Conservation (phyloP, 176 grass and related monocot genomes). For the Eragrostis curvula region DNA sequence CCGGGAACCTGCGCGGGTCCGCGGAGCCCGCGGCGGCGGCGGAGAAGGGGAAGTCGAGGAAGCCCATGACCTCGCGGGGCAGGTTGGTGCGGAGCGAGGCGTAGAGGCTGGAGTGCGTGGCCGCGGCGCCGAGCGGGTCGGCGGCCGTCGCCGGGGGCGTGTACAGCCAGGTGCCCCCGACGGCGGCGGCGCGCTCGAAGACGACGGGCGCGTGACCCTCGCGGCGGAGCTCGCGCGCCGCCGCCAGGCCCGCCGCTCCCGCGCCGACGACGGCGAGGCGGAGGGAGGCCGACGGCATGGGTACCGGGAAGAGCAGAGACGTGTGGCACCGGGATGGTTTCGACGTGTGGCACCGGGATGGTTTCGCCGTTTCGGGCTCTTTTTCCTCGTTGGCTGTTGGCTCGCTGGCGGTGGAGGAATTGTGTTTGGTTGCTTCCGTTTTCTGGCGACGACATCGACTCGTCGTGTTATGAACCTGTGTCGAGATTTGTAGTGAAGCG, state of each 20-base stretch:
- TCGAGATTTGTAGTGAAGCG: too few species aligned
- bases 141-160: conserved; percentile 27
- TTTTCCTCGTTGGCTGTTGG: too few species aligned
- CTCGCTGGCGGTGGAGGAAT: not conserved
- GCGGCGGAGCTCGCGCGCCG: conserved; percentile 63
- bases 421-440: not conserved
- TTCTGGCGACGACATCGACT: not conserved
- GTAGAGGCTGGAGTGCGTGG: conserved; percentile 80
- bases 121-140: conserved; percentile 64
- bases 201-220: conserved; percentile 82
- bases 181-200: conserved; percentile 67
- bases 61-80: conserved; percentile 83
- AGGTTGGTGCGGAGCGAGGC: conserved; percentile 89
- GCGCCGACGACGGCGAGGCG: conserved; percentile 76
- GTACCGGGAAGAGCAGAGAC: not conserved
- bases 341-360: not conserved
- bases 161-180: conserved; percentile 85
- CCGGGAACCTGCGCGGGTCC: conserved; percentile 68
- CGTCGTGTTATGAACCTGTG: too few species aligned
- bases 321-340: not conserved
- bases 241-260: conserved; percentile 61
- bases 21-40: not conserved
- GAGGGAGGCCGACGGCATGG: conserved; percentile 41
- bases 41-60: conserved; percentile 83
- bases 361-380: not conserved